These are phyloP conservation scores for Botryosphaeria dothidea DNA, from an alignment of 2,329 filamentous ascomycete genomes.

Conservation along the genomic window DNA sequence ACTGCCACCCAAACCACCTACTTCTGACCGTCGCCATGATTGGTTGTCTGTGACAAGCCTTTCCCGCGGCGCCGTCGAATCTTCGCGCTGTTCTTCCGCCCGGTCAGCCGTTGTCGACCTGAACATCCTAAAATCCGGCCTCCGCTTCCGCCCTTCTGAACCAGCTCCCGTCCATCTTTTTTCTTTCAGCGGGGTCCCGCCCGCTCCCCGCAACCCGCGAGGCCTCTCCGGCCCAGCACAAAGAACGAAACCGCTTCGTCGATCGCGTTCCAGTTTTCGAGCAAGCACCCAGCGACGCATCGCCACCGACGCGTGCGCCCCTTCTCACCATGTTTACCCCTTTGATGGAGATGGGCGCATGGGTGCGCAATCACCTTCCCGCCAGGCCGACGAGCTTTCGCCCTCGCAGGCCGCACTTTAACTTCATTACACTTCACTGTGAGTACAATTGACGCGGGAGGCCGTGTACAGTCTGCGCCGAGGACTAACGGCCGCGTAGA, in stretches of 20 bases:
- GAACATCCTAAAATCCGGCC: not conserved
- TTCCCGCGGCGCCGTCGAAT: not conserved
- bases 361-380: conserved; percentile 32
- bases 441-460: conserved; percentile 27
- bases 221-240: not conserved
- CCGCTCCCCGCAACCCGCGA: not conserved
- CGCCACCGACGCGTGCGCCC: not conserved
- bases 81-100: not conserved
- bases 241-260: not conserved
- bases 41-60: conserved; percentile 1
- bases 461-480: not conserved
- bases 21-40: not conserved
- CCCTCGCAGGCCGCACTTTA: conserved; percentile 62
- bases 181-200: not conserved
- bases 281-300: not conserved
- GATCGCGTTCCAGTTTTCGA: not conserved
- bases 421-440: conserved; percentile 83
- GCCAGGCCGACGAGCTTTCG: conserved; percentile 27
- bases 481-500: conserved; percentile 51
- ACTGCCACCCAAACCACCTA: not conserved
- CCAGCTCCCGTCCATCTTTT: not conserved
- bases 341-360: conserved; percentile 31
- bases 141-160: not conserved
- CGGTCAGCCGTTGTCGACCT: not conserved
- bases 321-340: conserved; percentile 31